Percentiles rank a stretch among this genome's conserved stretches.
Evolutionary conservation across 1,139 yeast species (phyloP).

Genomic region (Yamadazyma diddensiae): DNA sequence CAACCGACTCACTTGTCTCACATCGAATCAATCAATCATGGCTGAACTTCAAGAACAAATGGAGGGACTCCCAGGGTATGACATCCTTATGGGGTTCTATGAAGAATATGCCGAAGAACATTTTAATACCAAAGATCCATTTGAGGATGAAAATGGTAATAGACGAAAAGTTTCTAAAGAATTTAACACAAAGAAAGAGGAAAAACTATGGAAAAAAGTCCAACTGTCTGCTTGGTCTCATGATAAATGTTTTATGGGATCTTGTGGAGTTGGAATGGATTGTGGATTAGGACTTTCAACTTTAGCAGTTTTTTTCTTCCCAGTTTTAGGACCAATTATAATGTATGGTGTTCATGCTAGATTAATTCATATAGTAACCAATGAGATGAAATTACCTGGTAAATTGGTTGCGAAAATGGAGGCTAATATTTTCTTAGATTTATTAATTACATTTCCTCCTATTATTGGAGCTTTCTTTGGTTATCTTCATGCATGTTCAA

Average conservation of each 20-base stretch:
- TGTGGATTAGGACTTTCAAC: constrained; percentile 80
- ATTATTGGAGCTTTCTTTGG: constrained; percentile 70
- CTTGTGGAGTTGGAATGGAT: constrained; percentile 66
- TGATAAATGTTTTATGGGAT: constrained; percentile 77
- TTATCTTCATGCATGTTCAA: constrained; percentile 85
- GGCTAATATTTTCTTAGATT: constrained; percentile 69
- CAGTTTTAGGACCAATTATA: constrained; percentile 74
- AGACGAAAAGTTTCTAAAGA: constrained; percentile 58
- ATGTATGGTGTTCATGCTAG: constrained; percentile 79
- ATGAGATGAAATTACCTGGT: constrained; percentile 56
- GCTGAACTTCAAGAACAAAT: constrained; percentile 30
- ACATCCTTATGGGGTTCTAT: constrained; percentile 51
- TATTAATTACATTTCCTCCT: constrained; percentile 75
- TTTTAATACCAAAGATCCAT: constrained; percentile 69
- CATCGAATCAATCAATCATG: constrained; percentile 7
- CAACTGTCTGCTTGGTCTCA: constrained; percentile 81
- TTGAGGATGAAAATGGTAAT: constrained; percentile 53
- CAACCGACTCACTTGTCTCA: background rate
- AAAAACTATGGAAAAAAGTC: constrained; percentile 66
- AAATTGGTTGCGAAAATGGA: constrained; percentile 64
- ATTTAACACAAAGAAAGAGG: constrained; percentile 56
- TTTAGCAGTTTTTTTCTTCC: constrained; percentile 56
- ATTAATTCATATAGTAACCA: constrained; percentile 54
- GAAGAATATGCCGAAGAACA: constrained; percentile 66
- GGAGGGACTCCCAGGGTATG: constrained; percentile 59